Percentiles rank a stretch among this genome's conserved stretches.
Evolutionary conservation across 192 early-diverging fungal species (phyloP).

Genomic region (Entomortierella lignicola): DNA sequence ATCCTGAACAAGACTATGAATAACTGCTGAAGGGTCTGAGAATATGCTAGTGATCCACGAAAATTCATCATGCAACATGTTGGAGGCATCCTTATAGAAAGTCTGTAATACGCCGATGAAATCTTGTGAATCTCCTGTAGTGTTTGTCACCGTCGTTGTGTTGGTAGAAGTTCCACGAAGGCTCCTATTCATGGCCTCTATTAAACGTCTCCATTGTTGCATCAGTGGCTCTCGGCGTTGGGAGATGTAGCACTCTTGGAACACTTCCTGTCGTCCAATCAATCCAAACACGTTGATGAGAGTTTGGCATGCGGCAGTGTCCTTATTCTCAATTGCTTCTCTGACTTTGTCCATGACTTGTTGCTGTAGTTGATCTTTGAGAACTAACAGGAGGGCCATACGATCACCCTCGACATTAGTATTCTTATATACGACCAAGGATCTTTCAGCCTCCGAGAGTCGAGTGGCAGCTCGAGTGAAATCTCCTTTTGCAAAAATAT

Average conservation of each 20-base stretch:
- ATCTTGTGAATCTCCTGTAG: conserved; percentile 19
- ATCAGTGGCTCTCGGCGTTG: conserved; percentile 57
- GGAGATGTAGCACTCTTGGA: conserved; percentile 70
- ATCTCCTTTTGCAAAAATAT: conserved; percentile 71
- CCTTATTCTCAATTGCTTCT: conserved; percentile 67
- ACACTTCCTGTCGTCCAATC: conserved; percentile 67
- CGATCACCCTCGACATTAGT: conserved; percentile 77
- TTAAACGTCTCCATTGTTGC: conserved; percentile 58
- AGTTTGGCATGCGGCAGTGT: conserved; percentile 63
- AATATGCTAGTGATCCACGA: conserved; percentile 69
- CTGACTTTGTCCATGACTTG: conserved; percentile 62
- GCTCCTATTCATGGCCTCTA: conserved; percentile 5
- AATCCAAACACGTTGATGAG: conserved; percentile 67
- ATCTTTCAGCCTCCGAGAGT: conserved; percentile 74
- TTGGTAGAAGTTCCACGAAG: background rate
- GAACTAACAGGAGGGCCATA: conserved; percentile 59
- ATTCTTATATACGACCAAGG: conserved; percentile 66
- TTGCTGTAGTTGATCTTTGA: conserved; percentile 71
- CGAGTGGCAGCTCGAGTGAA: conserved; percentile 68
- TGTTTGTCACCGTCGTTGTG: background rate
- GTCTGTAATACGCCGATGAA: conserved; percentile 53
- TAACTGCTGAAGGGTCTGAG: conserved; percentile 56
- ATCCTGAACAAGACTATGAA: conserved; percentile 62
- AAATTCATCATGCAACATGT: conserved; percentile 66
- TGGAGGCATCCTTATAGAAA: conserved; percentile 67